A percentile compares a stretch with the other conserved stretches of the same genome.
Conservation (phyloP, 108 stramenopile species). For the Skeletonema costatum region DNA sequence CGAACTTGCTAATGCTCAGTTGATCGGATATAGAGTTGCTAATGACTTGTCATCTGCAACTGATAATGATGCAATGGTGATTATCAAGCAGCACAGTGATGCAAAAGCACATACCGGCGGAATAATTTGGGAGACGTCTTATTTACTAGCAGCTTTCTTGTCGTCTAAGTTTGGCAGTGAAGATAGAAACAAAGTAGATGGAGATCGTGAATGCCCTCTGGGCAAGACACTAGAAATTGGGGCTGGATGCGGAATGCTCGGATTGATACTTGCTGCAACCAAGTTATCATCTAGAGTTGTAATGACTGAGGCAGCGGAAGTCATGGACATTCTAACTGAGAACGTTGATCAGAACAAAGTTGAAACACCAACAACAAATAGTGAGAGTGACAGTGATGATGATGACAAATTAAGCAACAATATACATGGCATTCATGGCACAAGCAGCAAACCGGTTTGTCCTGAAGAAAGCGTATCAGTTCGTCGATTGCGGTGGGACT, state of each 20-base stretch:
- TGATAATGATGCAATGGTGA: constrained; percentile 18
- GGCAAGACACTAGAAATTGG: constrained; percentile 59
- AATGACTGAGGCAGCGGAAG: constrained; percentile 66
- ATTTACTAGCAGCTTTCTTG: constrained; percentile 45
- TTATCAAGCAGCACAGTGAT: constrained; percentile 56
- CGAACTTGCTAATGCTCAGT: constrained; percentile 69
- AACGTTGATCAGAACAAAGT: constrained; percentile 37
- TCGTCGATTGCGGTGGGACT: constrained; percentile 60
- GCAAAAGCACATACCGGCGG: constrained; percentile 71
- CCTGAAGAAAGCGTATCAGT: constrained; percentile 20
- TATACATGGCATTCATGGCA: constrained; percentile 12
- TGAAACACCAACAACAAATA: constrained; percentile 6
- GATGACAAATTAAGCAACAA: not conserved
- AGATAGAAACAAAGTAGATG: not conserved
- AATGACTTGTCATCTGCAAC: not conserved
- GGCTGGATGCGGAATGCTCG: constrained; percentile 70
- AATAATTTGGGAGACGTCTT: constrained; percentile 81
- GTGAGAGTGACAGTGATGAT: not conserved
- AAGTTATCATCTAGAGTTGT: constrained; percentile 45
- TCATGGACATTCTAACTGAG: constrained; percentile 49
- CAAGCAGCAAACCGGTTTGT: constrained; percentile 12
- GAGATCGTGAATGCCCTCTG: constrained; percentile 1
- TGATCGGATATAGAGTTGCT: constrained; percentile 56
- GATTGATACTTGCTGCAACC: constrained; percentile 42
- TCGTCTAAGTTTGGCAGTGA: constrained; percentile 14